Base-by-base conservation (phyloP, 208 protist species). In the Trypanosoma caninum region DNA sequence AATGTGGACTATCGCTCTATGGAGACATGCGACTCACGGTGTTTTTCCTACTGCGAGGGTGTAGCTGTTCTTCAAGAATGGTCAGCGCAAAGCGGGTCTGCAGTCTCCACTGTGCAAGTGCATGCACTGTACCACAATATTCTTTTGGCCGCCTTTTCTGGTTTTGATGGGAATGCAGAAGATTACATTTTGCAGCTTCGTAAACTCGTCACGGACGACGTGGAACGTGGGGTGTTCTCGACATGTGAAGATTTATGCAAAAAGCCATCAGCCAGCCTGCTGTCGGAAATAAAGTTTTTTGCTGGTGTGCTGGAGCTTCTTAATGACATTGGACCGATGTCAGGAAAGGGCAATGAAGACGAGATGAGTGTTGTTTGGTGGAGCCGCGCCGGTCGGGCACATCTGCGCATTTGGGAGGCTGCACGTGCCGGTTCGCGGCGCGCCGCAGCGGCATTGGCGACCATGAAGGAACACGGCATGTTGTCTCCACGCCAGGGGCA, bases 381-480 rank as follows among this genome's bases (percentile, higher is more conserved):
- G 64, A 22, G 23, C 27, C 35, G 46, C 28, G 47, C 37, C 37
- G 35, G n/a, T 38, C 40, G 10, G 0, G 64, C 38, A 10, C 40
- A 57, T 51, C 52, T 72, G 9, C 54, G 33, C 42, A 65, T 72
- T 50, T 66, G 66, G 59, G 28, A 18, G 11, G 66, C 66, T 37
- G 59, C 66, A 20, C 66, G 31, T 31, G 13, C 30, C 10, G 82
- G 81, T 33, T 91, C 88, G 4, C 38, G 40, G 23, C 72, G 74
- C 46, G 88, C 88, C 2, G 69, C 74, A 2, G 70, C 71, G 10
- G 64, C 81, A 0, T 47, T 92, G 20, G 77, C 82, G 7, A 89
- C 82, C 2, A 65, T 90, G 37, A 66, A 74, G 20, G 81, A 89
- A 46, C 75, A 90, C 41, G 84, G 88, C 28, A 77, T 94, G 8